These are phyloP conservation scores for Peronospora farinosa DNA, from an alignment of 352 stramenopile genomes.

Conservation along the genomic window DNA sequence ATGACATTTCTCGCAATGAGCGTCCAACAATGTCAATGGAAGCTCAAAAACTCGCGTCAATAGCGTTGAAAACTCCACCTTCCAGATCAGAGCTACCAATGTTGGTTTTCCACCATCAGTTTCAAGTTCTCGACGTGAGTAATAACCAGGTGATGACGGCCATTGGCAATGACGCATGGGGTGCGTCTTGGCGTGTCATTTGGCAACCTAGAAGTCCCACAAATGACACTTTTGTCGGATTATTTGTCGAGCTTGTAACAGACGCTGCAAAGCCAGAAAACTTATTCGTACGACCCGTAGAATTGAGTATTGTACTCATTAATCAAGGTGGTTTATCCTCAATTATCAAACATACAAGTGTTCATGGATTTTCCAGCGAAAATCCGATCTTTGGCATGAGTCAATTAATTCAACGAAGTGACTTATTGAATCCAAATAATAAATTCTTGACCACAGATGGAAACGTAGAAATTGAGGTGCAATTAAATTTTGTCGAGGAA, in stretches of 20 bases:
- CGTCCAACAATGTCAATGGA: conserved; percentile 5
- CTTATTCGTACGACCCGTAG: conserved; percentile 3
- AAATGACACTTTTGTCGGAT: conserved; percentile 40
- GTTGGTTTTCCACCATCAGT: conserved; percentile 31
- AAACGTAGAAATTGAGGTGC: conserved; percentile 44
- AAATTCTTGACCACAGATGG: conserved; percentile 41
- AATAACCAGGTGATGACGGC: conserved; percentile 31
- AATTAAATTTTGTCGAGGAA: conserved; percentile 29
- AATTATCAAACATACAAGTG: conserved; percentile 32
- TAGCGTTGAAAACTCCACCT: conserved; percentile 11
- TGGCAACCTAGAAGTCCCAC: conserved; percentile 54
- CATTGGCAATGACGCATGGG: conserved; percentile 30
- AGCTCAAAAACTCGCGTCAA: no score
- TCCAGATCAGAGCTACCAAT: conserved; percentile 4
- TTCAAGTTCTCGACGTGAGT: conserved; percentile 40
- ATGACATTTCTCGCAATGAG: conserved; percentile 1
- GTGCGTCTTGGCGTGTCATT: conserved; percentile 49
- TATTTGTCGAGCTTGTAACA: conserved; percentile 55
- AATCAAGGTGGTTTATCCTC: conserved; percentile 23
- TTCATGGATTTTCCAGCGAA: conserved; percentile 48
- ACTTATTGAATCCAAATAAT: conserved; percentile 43
- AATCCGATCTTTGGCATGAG: conserved; percentile 50
- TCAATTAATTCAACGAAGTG: conserved; percentile 41
- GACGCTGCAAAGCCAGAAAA: conserved; percentile 2
- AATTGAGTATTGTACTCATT: conserved; percentile 47